Evolutionary conservation across 2,329 filamentous ascomycete species (phyloP), one percentile per base, ranked within the genome.

Genomic region (Fusarium chlamydosporum): DNA sequence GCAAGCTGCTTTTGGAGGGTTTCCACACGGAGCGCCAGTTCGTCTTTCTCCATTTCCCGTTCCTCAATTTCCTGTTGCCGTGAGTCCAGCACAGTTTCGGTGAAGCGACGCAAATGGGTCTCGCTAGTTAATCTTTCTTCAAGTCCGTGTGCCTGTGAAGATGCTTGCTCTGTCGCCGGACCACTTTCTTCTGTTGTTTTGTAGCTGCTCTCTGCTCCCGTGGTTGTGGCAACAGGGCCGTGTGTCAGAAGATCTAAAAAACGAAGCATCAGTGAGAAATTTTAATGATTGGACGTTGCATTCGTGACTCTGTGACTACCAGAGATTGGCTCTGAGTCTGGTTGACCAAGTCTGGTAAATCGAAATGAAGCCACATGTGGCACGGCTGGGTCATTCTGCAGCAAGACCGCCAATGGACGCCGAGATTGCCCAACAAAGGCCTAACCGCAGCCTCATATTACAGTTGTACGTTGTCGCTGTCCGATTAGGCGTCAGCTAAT

Each of bases 41-140:
- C 68, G 40, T 62, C 65, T 48, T 75, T 78, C 40, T 76, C 74
- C 10, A 62, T 58, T 58, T 80, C 77, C 45, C 75, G 70, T 7
- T 56, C 42, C 47, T 80, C 76, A 16, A 80, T 70, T 43, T 80
- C 78, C 46, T 72, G 69, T 26, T 80, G 79, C 51, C 78, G 76
- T 20, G 72, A 75, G 51, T 80, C 79, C 41, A 80, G 54, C n/a
- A 80, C 78, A 12, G 74, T 70, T 50, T 80, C 78, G 7, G 78
- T 79, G 63, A 77, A 80, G 26, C 67, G 73, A 40, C 78, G 76
- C n/a, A 80, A 65, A 54, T 73, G 70, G 40, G 73, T 71, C 53
- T 80, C 77, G 48, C 78, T 73, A 18, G 69, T 68, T 29, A 80
- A 63, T 50, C 70, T 75, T 18, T 68, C 60, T 47, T 78, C 71